A percentile compares a stretch with the other conserved stretches of the same genome.
phyloP scores from a whole-genome alignment of 2,329 filamentous ascomycete genomes.

The Stromatinia cepivora region DNA sequence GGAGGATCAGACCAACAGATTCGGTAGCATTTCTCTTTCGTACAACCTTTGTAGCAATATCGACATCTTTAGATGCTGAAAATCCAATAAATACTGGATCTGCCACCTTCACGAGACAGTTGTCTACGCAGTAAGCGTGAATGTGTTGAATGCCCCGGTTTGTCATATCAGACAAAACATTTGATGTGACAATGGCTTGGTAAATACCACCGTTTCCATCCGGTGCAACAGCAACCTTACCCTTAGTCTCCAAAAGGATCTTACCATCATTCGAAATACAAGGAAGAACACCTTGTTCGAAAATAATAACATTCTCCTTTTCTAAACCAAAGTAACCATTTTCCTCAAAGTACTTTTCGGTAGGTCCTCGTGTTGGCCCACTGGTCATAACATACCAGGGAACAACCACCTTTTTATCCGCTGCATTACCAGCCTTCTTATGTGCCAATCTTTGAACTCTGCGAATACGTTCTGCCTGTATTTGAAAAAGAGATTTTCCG shows the following conservation, averaged over 20 bases:
- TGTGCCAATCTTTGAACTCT: conserved; percentile 81
- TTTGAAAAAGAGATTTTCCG: conserved; percentile 92
- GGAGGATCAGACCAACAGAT: conserved; percentile 89
- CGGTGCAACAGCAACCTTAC: conserved; percentile 87
- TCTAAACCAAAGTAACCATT: conserved; percentile 88
- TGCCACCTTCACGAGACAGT: conserved; percentile 98
- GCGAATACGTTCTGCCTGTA: conserved; percentile 90
- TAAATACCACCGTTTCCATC: conserved; percentile 98
- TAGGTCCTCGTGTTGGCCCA: conserved; percentile 86
- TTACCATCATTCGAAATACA: conserved; percentile 98
- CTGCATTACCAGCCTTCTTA: conserved; percentile 60
- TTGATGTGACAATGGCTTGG: conserved; percentile 78
- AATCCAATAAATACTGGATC: conserved; percentile 96
- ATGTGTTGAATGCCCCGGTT: conserved; percentile 90
- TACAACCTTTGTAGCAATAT: conserved; percentile 99
- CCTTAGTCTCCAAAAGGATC: conserved; percentile 89
- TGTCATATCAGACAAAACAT: conserved; percentile 83
- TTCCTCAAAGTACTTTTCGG: conserved; percentile 89
- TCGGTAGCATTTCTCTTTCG: conserved; percentile 96
- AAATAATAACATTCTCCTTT: conserved; percentile 84
- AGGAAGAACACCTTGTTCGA: conserved; percentile 94
- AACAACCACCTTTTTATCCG: conserved; percentile 62
- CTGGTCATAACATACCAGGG: conserved; percentile 99
- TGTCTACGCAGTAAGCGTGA: conserved; percentile 97
- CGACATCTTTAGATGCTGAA: conserved; percentile 80